A percentile compares a stretch with the other conserved stretches of the same genome.
Conservation (phyloP, 75 land plant genomes). For the Adiantum capillusveneris region DNA sequence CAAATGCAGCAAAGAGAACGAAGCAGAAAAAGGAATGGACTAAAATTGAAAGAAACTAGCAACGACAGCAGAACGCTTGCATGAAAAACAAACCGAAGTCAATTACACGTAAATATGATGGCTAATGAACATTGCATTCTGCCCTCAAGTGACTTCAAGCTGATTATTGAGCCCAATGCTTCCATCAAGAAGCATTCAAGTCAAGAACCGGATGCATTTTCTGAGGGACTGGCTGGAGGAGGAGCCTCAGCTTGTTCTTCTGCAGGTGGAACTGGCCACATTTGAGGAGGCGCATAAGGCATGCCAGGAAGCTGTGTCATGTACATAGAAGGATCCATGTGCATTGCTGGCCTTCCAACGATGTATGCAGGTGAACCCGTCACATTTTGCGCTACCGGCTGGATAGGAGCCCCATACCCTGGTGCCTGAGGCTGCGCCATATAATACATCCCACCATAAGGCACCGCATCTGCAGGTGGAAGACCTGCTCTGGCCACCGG, state of each 20-base stretch:
- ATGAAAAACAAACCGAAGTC: no score
- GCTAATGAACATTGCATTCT: no score
- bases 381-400: not conserved
- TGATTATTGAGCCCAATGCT: no score
- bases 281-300: not conserved
- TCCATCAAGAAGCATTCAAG: no score
- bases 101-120: no score
- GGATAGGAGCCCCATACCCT: not conserved
- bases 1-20: no score
- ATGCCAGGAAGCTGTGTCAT: not conserved
- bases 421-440: slow-evolving; percentile 17
- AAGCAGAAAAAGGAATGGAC: no score
- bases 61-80: no score
- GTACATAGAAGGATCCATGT: slow-evolving; percentile 3
- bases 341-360: slow-evolving; percentile 1
- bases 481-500: slow-evolving; percentile 30
- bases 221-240: not conserved
- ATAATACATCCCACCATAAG: slow-evolving; percentile 54
- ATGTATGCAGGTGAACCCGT: slow-evolving; percentile 2
- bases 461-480: slow-evolving; percentile 48
- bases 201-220: slow-evolving; percentile 4
- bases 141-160: no score
- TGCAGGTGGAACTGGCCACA: slow-evolving; percentile 4
- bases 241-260: slow-evolving; percentile 2
- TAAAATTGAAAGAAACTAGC: no score